Conservation (phyloP, 176 grass and related monocot species). For the Dactylis glomerata region DNA sequence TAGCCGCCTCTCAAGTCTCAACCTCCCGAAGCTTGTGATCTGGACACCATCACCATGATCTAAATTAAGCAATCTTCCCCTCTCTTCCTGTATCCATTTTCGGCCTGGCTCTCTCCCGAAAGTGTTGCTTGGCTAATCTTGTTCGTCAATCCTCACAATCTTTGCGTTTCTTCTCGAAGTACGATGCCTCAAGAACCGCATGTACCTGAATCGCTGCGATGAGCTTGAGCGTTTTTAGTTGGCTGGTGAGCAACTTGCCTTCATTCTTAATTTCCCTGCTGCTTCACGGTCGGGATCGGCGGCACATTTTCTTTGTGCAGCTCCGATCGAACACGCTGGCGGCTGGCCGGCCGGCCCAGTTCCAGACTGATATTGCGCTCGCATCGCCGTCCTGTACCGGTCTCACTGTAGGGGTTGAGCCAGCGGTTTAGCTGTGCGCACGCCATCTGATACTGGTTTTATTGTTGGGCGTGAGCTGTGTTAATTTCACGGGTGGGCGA, state of each 20-base stretch:
- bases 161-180: background rate
- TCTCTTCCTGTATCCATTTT: background rate
- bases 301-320: background rate
- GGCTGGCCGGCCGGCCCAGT: background rate
- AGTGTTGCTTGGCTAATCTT: background rate
- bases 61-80: background rate
- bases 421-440: background rate
- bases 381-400: too few species aligned
- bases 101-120: background rate
- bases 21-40: conserved; percentile 20
- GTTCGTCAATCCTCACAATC: background rate
- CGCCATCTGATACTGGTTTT: background rate
- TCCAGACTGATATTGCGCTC: background rate
- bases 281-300: background rate
- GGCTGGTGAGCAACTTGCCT: background rate
- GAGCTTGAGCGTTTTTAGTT: background rate
- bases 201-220: background rate
- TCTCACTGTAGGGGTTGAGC: too few species aligned
- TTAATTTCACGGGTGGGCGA: background rate
- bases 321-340: background rate
- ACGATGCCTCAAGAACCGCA: background rate
- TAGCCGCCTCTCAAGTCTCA: background rate
- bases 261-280: background rate
- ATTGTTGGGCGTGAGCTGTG: background rate
- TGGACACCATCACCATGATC: background rate